Percentiles rank a stretch among this genome's conserved stretches.
phyloP scores from a whole-genome alignment of 345 rosid species.

The Populus ilicifolia region DNA sequence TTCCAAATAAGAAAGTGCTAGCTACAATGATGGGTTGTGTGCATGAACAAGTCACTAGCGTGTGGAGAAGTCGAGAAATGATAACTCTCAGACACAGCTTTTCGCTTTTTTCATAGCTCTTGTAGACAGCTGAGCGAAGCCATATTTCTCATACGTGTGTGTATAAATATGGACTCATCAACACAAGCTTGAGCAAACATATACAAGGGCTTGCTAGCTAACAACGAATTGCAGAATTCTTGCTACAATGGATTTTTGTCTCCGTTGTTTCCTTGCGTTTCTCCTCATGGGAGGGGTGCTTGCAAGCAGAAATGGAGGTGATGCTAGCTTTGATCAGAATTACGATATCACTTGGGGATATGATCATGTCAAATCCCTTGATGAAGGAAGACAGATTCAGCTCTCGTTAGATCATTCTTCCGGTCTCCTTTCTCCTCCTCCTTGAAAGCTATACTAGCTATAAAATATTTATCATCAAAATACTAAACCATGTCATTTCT shows the following conservation, averaged over 20 bases:
- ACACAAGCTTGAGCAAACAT: background rate
- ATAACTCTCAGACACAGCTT: background rate
- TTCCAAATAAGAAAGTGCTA: background rate
- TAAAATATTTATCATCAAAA: background rate
- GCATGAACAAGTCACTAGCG: constrained; percentile 4
- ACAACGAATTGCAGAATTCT: background rate
- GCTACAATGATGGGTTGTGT: constrained; percentile 4
- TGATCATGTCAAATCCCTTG: constrained; percentile 22
- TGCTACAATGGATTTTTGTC: background rate
- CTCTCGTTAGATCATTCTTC: constrained; percentile 51
- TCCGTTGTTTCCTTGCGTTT: background rate
- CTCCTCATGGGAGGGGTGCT: constrained; percentile 2
- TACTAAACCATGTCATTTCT: background rate
- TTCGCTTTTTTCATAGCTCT: background rate
- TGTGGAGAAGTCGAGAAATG: constrained; percentile 1
- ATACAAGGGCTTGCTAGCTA: background rate
- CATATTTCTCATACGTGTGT: too few species aligned
- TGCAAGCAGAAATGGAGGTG: background rate
- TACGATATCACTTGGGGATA: constrained; percentile 46
- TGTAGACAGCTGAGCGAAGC: background rate
- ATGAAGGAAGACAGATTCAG: constrained; percentile 37
- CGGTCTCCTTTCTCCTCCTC: constrained; percentile 23
- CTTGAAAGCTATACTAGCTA: background rate
- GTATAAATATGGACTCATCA: background rate
- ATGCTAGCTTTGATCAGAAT: constrained; percentile 26